Base-by-base conservation (phyloP, 768 basidiomycete species). In the Amanita subjunquillea region DNA sequence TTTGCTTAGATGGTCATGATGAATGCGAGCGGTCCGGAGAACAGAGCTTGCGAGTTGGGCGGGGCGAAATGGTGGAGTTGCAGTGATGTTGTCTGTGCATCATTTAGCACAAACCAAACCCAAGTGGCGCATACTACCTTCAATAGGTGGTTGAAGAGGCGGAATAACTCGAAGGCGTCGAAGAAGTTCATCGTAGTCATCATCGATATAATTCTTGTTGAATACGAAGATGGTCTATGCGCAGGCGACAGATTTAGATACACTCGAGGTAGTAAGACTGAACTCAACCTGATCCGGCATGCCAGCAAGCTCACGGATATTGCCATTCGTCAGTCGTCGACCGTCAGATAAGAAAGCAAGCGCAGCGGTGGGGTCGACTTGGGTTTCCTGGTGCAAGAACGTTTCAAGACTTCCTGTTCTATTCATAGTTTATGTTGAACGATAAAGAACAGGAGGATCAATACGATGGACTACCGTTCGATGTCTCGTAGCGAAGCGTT, bases 311-410 rank as follows among this genome's bases (percentile, higher is more conserved):
- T 92, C 90, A 34, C 86, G 77, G 51, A 90, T 64, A 62, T 89
- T 91, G 54, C 78, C 76, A 49, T 73, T 82, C 17, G 78, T 79
- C 20, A 91, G 67, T 48, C 90, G 78, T 41, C 80, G 75, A 3
- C 89, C 89, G 63, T 91, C 88, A 4, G 89, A 80, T 29, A 90
- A 73, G 65, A 88, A 92, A 2, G 86, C 86, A 30, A 91, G 69
- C 8, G 85, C 74, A 22, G 79, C 78, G 43, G 85, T 82, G 57
- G 79, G 76, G 46, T 83, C 80, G 15, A 90, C 71, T 6, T 84
- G 84, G 41, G 80, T 83, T 60, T 89, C 82, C 61, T 83, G 77
- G 40, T 82, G 76, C 7, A 92, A 63, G 57, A 90, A 88, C 7
- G 68, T 54, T 58, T 91, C 87, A n/a, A 92, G 71, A 58, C 73